Base-by-base conservation (phyloP, 257 asterid species). In the Salvia miltiorrhiza region DNA sequence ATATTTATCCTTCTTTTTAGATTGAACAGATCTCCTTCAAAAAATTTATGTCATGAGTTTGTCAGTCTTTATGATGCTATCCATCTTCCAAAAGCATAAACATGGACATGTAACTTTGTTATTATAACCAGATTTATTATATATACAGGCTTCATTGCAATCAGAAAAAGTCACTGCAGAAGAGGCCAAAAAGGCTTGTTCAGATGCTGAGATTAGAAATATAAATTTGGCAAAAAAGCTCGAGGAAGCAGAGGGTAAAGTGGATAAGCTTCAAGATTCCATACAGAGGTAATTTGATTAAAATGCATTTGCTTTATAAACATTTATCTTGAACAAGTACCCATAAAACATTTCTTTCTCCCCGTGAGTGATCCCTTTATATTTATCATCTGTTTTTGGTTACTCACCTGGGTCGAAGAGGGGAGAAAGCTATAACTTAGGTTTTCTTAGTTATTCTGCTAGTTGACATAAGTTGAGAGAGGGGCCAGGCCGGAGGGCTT, bases 261-360 rank as follows among this genome's bases (percentile, higher is more conserved):
- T 76, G 35, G 88, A 82, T 59, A 95, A 88, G 80, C 90, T 94
- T 66, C 97, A 84, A 81, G 98, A 85, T 77, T 87, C 95, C 28
- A 71, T 80, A 53, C 98, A 88, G 77, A 94, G 99, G 99, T 94
- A 65, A 77, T 57, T 58, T 53, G 33, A 47, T 50, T 43, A 65
- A 47, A 48, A 19, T 52, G 26, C 54, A 20, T 40, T 65, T 65
- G 56, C 65, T 44, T 66, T 40, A 30, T 58, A 40, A 52, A 26
- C 32, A 10, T 53, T 43, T 12, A 43, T 14, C 26, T 59, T 64
- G 69, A 59, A 35, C 19, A 7, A 9, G 60, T 67, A 60, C 35
- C 69, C 70, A 35, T 33, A 13, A 23, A 39, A 28, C 44, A 49
- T 17, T 50, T 28, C 40, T 21, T 16, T 12, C 19, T 54, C 48